A percentile compares a stretch with the other conserved stretches of the same genome.
Conservation (phyloP, 805 yeast species). For the Teunomyces tritomae region DNA sequence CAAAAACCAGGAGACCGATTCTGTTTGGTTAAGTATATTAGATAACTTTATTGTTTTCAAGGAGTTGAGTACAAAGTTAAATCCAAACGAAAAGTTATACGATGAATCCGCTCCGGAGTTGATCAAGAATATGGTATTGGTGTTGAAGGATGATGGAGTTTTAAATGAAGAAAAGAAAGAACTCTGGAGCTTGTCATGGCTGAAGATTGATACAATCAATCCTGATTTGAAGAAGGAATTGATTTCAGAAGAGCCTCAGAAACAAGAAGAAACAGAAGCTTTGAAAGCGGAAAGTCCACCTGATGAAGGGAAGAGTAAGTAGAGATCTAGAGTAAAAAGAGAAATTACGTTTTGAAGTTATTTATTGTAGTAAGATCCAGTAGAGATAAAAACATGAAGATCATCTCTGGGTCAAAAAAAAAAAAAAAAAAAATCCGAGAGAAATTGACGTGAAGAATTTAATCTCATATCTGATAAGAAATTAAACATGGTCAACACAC, state of each 20-base stretch:
- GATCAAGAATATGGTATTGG: constrained; percentile 42
- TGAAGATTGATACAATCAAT: constrained; percentile 24
- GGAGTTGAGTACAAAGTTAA: constrained; percentile 16
- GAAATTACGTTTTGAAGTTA: neutral
- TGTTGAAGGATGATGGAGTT: constrained; percentile 27
- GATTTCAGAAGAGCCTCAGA: constrained; percentile 7
- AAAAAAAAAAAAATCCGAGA: neutral
- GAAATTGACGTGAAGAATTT: neutral
- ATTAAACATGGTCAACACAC: constrained; percentile 18
- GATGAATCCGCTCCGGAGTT: constrained; percentile 37
- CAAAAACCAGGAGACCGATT: constrained; percentile 17
- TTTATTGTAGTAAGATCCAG: neutral
- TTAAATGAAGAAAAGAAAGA: constrained; percentile 19
- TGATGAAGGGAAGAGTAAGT: neutral
- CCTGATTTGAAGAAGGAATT: constrained; percentile 26
- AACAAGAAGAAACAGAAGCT: neutral
- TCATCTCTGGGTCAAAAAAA: neutral
- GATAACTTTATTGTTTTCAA: constrained; percentile 30
- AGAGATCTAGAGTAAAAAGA: neutral
- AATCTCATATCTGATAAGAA: neutral
- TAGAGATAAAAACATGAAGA: neutral
- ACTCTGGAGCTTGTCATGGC: constrained; percentile 35
- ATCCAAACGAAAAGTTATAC: constrained; percentile 11
- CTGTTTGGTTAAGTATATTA: constrained; percentile 35
- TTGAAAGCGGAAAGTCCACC: neutral